phyloP scores from a whole-genome alignment of 139 green algal genomes.

The Desmodesmus armatus region DNA sequence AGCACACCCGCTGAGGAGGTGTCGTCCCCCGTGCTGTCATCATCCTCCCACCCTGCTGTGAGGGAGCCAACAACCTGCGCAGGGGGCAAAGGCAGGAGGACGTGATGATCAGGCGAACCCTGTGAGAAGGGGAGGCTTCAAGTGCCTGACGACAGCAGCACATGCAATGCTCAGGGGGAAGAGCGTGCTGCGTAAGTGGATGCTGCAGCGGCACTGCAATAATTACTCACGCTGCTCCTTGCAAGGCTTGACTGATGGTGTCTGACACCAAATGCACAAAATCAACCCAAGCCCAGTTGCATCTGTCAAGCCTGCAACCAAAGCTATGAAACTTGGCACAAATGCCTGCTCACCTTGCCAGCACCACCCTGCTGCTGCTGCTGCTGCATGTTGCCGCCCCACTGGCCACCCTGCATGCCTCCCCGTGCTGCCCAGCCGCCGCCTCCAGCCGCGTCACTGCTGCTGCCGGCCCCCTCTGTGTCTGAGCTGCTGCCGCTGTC shows the following conservation, averaged over 20 bases:
- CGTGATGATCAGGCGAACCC: neutral
- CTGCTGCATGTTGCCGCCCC: neutral
- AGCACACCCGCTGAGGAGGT: slow-evolving; percentile 65
- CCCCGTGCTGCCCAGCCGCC: neutral
- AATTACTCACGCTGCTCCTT: no score
- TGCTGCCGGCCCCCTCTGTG: neutral
- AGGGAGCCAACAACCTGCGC: slow-evolving; percentile 58
- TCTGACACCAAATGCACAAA: no score
- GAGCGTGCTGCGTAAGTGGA: no score
- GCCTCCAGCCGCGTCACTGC: neutral
- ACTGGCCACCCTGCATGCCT: neutral
- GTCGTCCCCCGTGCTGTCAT: slow-evolving; percentile 72
- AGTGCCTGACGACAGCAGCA: neutral
- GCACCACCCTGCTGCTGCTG: slow-evolving; percentile 28
- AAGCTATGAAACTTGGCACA: no score
- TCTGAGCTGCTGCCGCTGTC: slow-evolving; percentile 20
- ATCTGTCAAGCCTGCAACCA: no score
- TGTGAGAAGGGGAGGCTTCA: neutral
- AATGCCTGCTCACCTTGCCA: no score
- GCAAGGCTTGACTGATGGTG: no score
- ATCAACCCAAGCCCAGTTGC: no score
- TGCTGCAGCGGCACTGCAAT: no score
- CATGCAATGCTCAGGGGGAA: neutral
- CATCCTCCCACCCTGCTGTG: slow-evolving; percentile 50
- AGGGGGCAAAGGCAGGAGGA: neutral